Conservation (phyloP, 2,329 filamentous ascomycete species). For the Mycosphaerella sp. region DNA sequence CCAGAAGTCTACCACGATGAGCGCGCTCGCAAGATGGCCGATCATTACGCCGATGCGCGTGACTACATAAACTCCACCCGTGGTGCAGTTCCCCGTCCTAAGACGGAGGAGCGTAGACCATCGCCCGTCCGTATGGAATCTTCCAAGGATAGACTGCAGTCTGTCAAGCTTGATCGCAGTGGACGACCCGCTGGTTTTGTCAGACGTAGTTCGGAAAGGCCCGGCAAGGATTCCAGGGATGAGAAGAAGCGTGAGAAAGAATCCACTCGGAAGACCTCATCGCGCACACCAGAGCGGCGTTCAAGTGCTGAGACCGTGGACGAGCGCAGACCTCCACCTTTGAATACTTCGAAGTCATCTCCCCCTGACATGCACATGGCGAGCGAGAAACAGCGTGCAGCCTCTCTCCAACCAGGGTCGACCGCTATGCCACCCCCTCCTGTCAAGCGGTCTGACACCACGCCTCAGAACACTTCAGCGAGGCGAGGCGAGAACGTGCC, state of each 20-base stretch:
- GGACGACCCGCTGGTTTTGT: slow-evolving; percentile 23
- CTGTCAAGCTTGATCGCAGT: slow-evolving; percentile 23
- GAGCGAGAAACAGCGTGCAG: slow-evolving; percentile 24
- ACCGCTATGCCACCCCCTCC: slow-evolving; percentile 30
- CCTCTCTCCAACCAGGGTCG: slow-evolving; percentile 26
- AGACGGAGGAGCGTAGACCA: slow-evolving; percentile 25
- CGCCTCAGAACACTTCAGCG: slow-evolving; percentile 28
- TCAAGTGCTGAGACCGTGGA: slow-evolving; percentile 23
- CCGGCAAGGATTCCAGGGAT: slow-evolving; percentile 10
- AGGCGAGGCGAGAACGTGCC: slow-evolving; percentile 17
- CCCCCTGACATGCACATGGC: slow-evolving; percentile 28
- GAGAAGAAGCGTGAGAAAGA: slow-evolving; percentile 14
- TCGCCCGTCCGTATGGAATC: slow-evolving; percentile 26
- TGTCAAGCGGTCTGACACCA: slow-evolving; percentile 40
- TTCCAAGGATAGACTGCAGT: slow-evolving; percentile 25
- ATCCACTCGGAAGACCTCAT: slow-evolving; percentile 17
- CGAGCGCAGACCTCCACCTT: slow-evolving; percentile 26
- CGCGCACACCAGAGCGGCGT: slow-evolving; percentile 22
- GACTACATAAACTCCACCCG: slow-evolving; percentile 28
- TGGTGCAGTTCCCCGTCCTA: slow-evolving; percentile 12
- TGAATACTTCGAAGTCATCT: slow-evolving; percentile 36
- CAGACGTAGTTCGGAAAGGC: slow-evolving; percentile 24
- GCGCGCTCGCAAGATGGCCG: slow-evolving; percentile 25
- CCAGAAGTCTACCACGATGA: slow-evolving; percentile 23
- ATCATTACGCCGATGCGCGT: slow-evolving; percentile 22